Evolutionary conservation across 345 rosid species (phyloP), one percentile per base, ranked within the genome.

Genomic region (Sonneratia alba): DNA sequence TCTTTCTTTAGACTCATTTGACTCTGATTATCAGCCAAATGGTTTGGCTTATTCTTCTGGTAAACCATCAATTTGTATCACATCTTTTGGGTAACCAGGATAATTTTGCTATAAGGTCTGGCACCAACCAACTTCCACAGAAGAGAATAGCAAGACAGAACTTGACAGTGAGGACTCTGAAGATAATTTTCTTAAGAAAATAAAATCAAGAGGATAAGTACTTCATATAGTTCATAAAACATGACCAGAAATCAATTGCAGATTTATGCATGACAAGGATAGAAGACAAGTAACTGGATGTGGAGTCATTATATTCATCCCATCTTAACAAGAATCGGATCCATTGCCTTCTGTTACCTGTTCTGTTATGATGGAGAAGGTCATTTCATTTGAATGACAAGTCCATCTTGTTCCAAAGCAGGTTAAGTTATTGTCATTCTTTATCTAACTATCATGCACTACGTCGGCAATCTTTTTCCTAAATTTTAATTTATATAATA

Each of bases 331-430:
- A 24, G 71, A 65, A 70, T 27, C 48, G n/a, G 7, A 27, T 56
- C n/a, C 62, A 75, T 65, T 10, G 64, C 11, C 71, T 78, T 37
- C 62, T 68, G 13, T 47, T 27, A 42, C 56, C 32, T 75, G 63
- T 85, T 92, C 81, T 88, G 92, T 73, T 90, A 97, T 79, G 99
- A 95, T 70, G 99, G 88, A 64, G 98, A 95, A 71, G 99, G 97
- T 27, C 32, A 27, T 27, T 27, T 70, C 90, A 83, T 82, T 77
- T 92, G 76, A 95, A 92, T 79, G 97, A 92, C 37, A 89, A 92
- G 73, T 92, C 97, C 51, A 76, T 89, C 79, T 68, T 90, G 83
- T 75, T 95, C 79, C 96, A 92, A 80, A 83, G 90, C 96, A 95
- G 97, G 97, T 90, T 21, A 56, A 56, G 62, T 27, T 19, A 88